Evolutionary conservation across 164 flowering plant genomes (phyloP), one percentile per base, ranked within the genome.

Genomic region (Warburgia ugandensis): DNA sequence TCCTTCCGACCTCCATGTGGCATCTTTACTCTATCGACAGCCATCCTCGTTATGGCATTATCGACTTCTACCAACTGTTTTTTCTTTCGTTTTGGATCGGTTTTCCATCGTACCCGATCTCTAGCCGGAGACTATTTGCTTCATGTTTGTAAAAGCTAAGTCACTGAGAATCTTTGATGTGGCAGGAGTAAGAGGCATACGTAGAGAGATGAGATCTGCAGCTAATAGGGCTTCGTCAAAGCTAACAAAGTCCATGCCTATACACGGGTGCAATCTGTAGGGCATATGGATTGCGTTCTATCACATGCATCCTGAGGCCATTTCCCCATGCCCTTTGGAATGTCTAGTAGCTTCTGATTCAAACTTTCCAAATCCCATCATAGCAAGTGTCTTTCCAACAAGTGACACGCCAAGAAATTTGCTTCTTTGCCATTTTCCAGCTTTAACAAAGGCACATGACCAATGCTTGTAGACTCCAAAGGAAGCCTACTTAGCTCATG

Each of bases 291-390:
- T 86, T 91, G 50, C 81, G 84, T 2, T 91, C 76, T 60, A 86
- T 80, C 27, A 86, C 95, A 55, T 79, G 79, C 95, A 86, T 86
- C 9, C 91, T 91, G 11, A 86, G 73, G 8, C n/a, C n/a, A n/a
- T n/a, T n/a, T n/a, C n/a, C n/a, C n/a, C n/a, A n/a, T n/a, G n/a
- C n/a, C 86, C 91, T 75, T 86, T 83, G 28, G 95, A 88, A 32
- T 91, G 77, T 32, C 95, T 57, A 6, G 91, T 88, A 67, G 83
- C 95, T 62, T 86, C 95, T 17, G 95, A 63, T 14, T 88, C 95
- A 56, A 86, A 91, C 73, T 86, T 86, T 17, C 95, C 95, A 49
- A 83, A 86, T 0, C 95, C 95, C 88, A 86, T 56, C 30, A 86
- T 81, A 41, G 84, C 84, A 45, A 86, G 81, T 27, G 83, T 86